phyloP scores from a whole-genome alignment of 1,139 yeast species.

The Tardiomyces digboiensis region DNA sequence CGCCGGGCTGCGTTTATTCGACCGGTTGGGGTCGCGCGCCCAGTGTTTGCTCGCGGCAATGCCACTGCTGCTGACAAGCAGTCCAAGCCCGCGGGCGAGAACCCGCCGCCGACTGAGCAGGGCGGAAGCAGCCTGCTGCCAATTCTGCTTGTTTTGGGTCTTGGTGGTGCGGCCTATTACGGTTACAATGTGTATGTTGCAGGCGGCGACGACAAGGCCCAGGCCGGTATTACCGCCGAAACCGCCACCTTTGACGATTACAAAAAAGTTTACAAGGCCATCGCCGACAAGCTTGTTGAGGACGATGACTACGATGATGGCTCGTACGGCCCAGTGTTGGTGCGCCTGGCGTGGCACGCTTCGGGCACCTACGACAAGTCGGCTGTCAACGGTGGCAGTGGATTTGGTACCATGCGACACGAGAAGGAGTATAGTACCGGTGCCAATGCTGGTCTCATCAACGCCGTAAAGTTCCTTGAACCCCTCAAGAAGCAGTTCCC shows the following conservation, averaged over 20 bases:
- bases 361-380: slow-evolving; percentile 59
- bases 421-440: slow-evolving; percentile 56
- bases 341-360: slow-evolving; percentile 70
- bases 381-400: slow-evolving; percentile 66
- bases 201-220: slow-evolving; percentile 17
- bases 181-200: slow-evolving; percentile 9
- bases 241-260: slow-evolving; percentile 43
- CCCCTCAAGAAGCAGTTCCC: slow-evolving; percentile 55
- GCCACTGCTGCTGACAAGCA: slow-evolving; percentile 1
- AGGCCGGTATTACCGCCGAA: slow-evolving; percentile 11
- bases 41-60: no score
- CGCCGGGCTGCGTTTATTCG: no score
- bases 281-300: slow-evolving; percentile 64
- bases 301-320: slow-evolving; percentile 71
- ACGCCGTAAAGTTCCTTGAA: slow-evolving; percentile 55
- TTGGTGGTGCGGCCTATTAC: slow-evolving; percentile 13
- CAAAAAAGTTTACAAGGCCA: slow-evolving; percentile 69
- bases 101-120: slow-evolving; percentile 12
- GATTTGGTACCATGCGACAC: slow-evolving; percentile 75
- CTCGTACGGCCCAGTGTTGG: slow-evolving; percentile 59
- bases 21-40: no score
- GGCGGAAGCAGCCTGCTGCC: slow-evolving; percentile 2
- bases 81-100: background rate
- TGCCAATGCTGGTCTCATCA: slow-evolving; percentile 64
- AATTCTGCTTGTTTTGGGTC: slow-evolving; percentile 5